A percentile compares a stretch with the other conserved stretches of the same genome.
Conservation (phyloP, 2,329 filamentous ascomycete genomes). For the Akanthomyces lecanii region DNA sequence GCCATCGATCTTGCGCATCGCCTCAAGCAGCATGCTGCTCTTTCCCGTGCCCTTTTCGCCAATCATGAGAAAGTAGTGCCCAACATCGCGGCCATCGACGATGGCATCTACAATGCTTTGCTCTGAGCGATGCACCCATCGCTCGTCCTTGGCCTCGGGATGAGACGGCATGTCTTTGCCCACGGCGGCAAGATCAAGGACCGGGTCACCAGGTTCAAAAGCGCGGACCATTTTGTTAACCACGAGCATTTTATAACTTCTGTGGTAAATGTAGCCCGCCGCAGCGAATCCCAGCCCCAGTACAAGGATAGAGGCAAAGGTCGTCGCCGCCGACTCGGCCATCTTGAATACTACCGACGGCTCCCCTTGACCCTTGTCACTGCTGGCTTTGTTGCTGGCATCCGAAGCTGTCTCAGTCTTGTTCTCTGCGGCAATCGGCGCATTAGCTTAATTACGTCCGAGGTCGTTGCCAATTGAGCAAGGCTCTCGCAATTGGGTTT, state of each 20-base stretch:
- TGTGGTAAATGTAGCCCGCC: conserved; percentile 75
- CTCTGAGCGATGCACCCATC: conserved; percentile 80
- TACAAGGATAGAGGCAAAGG: conserved; percentile 69
- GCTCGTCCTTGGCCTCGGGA: conserved; percentile 36
- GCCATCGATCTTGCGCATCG: conserved; percentile 88
- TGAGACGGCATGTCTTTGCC: conserved; percentile 51
- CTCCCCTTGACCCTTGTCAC: conserved; percentile 22
- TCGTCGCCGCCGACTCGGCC: conserved; percentile 70
- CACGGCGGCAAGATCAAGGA: conserved; percentile 71
- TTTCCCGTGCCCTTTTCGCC: conserved; percentile 97
- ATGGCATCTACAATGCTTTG: conserved; percentile 80
- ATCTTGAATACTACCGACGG: conserved; percentile 54
- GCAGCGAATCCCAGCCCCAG: conserved; percentile 60
- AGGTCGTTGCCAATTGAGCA: too few species aligned
- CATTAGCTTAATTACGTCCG: neutral
- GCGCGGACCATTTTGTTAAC: conserved; percentile 90
- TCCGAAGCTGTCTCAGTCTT: conserved; percentile 1
- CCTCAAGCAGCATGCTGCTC: conserved; percentile 90
- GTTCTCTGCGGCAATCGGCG: neutral
- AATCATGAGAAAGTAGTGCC: conserved; percentile 87
- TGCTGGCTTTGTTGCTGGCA: neutral
- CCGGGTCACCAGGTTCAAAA: conserved; percentile 87
- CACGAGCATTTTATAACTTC: conserved; percentile 83
- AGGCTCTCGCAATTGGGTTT: neutral
- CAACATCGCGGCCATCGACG: conserved; percentile 64